Evolutionary conservation across 2,329 filamentous ascomycete genomes (phyloP), one percentile per base, ranked within the genome.

Genomic region (Aspergillus oerlinghausenensis): DNA sequence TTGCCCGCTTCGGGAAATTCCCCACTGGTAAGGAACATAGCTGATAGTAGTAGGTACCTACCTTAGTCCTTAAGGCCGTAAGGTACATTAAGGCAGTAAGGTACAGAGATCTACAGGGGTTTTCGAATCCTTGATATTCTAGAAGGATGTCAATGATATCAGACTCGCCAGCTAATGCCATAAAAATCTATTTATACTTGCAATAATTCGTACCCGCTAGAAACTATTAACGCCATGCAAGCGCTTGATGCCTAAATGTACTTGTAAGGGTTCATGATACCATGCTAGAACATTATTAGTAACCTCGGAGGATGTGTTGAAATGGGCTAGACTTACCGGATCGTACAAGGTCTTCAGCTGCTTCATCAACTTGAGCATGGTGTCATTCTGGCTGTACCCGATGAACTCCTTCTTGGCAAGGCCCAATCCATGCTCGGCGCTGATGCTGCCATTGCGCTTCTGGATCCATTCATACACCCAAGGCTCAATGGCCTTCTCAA

Each of bases 191-290:
- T 43, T 8, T 43, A 43, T 11, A 26, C 6, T 23, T 35, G 17
- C 32, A 14, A 38, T 50, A 48, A 51, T 49, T 52, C 29, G 54
- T 38, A 38, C 43, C 8, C 43, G 43, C 43, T 47, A 47, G 21
- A 21, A 10, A 45, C 10, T 11, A 10, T 19, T 19, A 47, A 25
- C 21, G 43, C 21, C 10, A 47, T 47, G 43, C 21, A 47, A 47
- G 49, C 52, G 26, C 4, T 38, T 35, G 11, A n/a, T 42, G 32
- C 63, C 60, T 71, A 76, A 50, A 97, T 88, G 74, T 97, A 97
- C 78, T 97, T 97, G 81, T 97, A 97, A 0, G 93, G 93, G 77
- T 97, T 97, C 91, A 97, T 95, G 75, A 97, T 97, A 50, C 92
- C 92, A 65, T 96, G 96, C 91, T 96, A 65, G 23, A 32, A 56